Conservation (phyloP, 192 early-diverging fungal genomes). For the Podochytrium sp. region DNA sequence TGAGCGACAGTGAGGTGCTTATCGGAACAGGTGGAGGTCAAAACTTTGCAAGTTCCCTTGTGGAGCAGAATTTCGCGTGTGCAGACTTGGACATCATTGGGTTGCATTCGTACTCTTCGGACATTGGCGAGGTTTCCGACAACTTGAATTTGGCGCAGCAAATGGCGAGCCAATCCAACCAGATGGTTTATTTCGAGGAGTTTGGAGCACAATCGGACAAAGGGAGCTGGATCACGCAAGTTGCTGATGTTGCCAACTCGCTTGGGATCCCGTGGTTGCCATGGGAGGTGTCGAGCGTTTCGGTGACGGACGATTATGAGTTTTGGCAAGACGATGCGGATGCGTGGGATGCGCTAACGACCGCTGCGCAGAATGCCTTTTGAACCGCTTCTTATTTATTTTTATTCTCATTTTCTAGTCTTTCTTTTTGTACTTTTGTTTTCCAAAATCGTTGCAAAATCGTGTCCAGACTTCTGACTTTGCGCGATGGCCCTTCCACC, state of each 20-base stretch:
- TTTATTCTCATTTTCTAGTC: too few relatives aligned
- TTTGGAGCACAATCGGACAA: not conserved
- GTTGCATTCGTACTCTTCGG: slow-evolving; percentile 25
- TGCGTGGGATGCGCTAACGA: not conserved
- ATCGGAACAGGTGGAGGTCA: slow-evolving; percentile 26
- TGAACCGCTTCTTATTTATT: too few relatives aligned
- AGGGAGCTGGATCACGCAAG: not conserved
- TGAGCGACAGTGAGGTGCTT: not conserved
- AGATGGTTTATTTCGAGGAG: not conserved
- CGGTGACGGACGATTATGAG: slow-evolving; percentile 14
- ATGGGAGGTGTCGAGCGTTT: slow-evolving; percentile 15
- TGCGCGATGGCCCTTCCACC: too few relatives aligned
- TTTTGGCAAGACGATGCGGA: slow-evolving; percentile 16
- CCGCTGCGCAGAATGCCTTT: not conserved
- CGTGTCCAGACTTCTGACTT: too few relatives aligned
- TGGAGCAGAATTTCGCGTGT: slow-evolving; percentile 21
- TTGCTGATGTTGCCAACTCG: slow-evolving; percentile 6
- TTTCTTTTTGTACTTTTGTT: too few relatives aligned
- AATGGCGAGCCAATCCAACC: not conserved
- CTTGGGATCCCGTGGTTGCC: slow-evolving; percentile 8
- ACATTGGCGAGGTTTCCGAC: not conserved
- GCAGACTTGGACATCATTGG: slow-evolving; percentile 17
- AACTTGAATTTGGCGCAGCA: not conserved
- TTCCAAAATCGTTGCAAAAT: too few relatives aligned
- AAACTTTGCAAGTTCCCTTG: not conserved